phyloP scores from a whole-genome alignment of 108 stramenopile species.

The Cyclotella kingstonii region DNA sequence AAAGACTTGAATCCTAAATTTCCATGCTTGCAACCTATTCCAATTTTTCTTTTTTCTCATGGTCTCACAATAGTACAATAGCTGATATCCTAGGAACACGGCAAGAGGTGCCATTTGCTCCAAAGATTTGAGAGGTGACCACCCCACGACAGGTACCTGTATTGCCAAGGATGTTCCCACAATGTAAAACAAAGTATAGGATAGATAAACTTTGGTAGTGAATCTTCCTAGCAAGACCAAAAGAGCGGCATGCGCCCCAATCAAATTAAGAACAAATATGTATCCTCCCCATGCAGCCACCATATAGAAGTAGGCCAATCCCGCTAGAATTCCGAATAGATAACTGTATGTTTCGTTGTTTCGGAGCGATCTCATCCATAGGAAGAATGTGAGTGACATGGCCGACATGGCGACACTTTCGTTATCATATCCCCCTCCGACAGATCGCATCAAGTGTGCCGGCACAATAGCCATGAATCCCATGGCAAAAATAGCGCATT shows the following conservation, averaged over 20 bases:
- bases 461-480: slow-evolving; percentile 93
- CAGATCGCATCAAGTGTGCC: slow-evolving; percentile 93
- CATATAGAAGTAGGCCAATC: slow-evolving; percentile 86
- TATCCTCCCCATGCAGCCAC: slow-evolving; percentile 96
- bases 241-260: slow-evolving; percentile 88
- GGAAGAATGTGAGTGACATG: slow-evolving; percentile 91
- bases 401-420: slow-evolving; percentile 94
- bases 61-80: slow-evolving; percentile 68
- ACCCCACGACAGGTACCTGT: slow-evolving; percentile 91
- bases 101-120: slow-evolving; percentile 80
- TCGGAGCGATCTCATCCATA: slow-evolving; percentile 87
- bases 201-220: slow-evolving; percentile 76
- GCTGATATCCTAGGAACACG: slow-evolving; percentile 78
- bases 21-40: slow-evolving; percentile 52
- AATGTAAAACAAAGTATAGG: slow-evolving; percentile 92
- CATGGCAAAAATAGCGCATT: slow-evolving; percentile 82
- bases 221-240: slow-evolving; percentile 87
- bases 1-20: slow-evolving; percentile 62
- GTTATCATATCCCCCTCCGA: slow-evolving; percentile 99
- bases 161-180: slow-evolving; percentile 92
- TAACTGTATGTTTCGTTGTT: slow-evolving; percentile 46
- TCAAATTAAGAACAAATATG: slow-evolving; percentile 97
- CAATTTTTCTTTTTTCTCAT: slow-evolving; percentile 48
- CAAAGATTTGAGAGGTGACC: slow-evolving; percentile 85
- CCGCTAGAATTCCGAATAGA: slow-evolving; percentile 59